Evolutionary conservation across 225 moss, liverwort and hornwort species (phyloP).

Genomic region (Physcomitrium patens): DNA sequence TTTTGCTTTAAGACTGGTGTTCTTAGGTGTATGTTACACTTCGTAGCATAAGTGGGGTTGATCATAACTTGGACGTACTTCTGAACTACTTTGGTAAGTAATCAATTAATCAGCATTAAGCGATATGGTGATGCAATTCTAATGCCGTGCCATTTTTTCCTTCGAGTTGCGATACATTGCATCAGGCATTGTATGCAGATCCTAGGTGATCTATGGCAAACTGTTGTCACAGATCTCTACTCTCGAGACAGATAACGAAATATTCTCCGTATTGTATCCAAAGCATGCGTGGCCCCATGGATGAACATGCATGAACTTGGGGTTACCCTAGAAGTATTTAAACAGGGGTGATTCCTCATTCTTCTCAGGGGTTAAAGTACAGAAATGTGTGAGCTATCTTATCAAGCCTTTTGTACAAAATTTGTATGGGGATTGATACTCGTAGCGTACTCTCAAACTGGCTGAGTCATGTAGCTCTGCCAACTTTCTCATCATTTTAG

Average conservation of each 20-base stretch:
- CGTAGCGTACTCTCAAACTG: constrained; percentile 12
- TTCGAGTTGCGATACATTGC: too few species aligned
- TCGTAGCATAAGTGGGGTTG: constrained; percentile 6
- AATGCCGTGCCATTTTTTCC: too few species aligned
- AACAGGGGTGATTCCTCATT: neutral
- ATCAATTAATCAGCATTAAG: neutral
- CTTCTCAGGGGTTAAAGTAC: constrained; percentile 12
- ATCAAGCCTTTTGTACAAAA: constrained; percentile 18
- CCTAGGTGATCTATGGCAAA: too few species aligned
- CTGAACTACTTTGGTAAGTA: neutral
- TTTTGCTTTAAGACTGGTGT: constrained; percentile 10
- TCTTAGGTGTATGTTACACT: neutral
- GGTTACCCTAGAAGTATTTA: neutral
- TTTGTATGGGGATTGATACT: constrained; percentile 16
- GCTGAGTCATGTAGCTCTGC: neutral
- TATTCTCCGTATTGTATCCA: neutral
- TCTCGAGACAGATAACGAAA: neutral
- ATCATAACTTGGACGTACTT: neutral
- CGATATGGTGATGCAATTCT: too few species aligned
- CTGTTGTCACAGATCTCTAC: neutral
- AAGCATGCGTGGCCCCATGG: neutral
- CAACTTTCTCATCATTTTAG: constrained; percentile 22
- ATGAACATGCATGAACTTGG: neutral
- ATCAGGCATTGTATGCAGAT: too few species aligned
- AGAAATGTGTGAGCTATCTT: constrained; percentile 18